Conservation (phyloP, 2,329 filamentous ascomycete genomes). For the Fusarium sp. region DNA sequence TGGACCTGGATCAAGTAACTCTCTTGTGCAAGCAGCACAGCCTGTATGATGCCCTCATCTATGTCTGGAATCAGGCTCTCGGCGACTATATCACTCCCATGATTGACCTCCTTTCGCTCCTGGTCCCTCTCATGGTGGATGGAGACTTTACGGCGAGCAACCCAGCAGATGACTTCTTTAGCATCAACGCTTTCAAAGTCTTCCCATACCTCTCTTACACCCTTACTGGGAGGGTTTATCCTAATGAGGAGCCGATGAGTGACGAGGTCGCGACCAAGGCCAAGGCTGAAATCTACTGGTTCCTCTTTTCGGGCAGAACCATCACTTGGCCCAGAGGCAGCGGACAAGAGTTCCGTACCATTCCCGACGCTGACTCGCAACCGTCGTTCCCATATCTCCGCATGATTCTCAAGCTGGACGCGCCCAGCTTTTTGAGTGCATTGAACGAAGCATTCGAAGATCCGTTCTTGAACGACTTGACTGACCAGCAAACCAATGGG, state of each 20-base stretch:
- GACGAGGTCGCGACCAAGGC: slow-evolving; percentile 82
- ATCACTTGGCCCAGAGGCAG: slow-evolving; percentile 81
- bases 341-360: slow-evolving; percentile 73
- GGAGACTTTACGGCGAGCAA: slow-evolving; percentile 68
- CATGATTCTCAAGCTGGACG: slow-evolving; percentile 88
- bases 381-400: slow-evolving; percentile 89
- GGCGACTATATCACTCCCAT: slow-evolving; percentile 92
- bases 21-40: slow-evolving; percentile 91
- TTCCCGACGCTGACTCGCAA: slow-evolving; percentile 70
- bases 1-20: slow-evolving; percentile 96
- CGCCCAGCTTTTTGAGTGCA: slow-evolving; percentile 93
- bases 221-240: slow-evolving; percentile 92
- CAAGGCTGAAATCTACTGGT: slow-evolving; percentile 92
- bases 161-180: slow-evolving; percentile 73
- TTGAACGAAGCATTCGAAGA: slow-evolving; percentile 99
- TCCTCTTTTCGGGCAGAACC: slow-evolving; percentile 89
- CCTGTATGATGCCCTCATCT: slow-evolving; percentile 95
- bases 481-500: slow-evolving; percentile 72
- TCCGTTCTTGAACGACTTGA: slow-evolving; percentile 87
- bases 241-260: slow-evolving; percentile 82
- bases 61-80: slow-evolving; percentile 95
- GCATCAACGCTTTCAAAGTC: slow-evolving; percentile 86
- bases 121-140: slow-evolving; percentile 72
- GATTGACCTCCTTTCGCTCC: slow-evolving; percentile 83
- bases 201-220: slow-evolving; percentile 96